A percentile compares a stretch with the other conserved stretches of the same genome.
Evolutionary conservation across 495 filamentous ascomycete genomes (phyloP).

Genomic region (Penicillium daleae): DNA sequence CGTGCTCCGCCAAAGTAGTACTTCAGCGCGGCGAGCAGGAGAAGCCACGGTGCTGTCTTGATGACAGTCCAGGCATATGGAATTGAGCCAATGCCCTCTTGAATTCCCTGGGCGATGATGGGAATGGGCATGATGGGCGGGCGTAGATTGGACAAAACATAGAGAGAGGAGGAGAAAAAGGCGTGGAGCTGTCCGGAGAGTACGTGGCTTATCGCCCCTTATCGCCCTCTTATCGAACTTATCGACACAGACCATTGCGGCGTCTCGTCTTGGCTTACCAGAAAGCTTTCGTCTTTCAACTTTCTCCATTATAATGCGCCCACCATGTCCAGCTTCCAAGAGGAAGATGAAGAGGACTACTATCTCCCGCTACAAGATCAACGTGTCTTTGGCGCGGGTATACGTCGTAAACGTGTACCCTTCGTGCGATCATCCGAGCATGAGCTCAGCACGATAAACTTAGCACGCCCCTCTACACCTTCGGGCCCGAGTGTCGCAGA

Average conservation of each 20-base stretch:
- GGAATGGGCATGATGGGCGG: constrained; percentile 73
- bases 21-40: constrained; percentile 70
- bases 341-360: constrained; percentile 59
- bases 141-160: constrained; percentile 14
- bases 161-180: constrained; percentile 14
- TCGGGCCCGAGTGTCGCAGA: constrained; percentile 58
- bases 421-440: constrained; percentile 73
- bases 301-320: neutral
- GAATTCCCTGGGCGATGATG: constrained; percentile 62
- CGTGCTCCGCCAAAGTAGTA: constrained; percentile 73
- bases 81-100: constrained; percentile 67
- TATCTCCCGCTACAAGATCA: constrained; percentile 71
- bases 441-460: constrained; percentile 47
- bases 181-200: constrained; percentile 20
- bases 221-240: constrained; percentile 22
- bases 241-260: constrained; percentile 15
- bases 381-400: constrained; percentile 77
- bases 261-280: constrained; percentile 2
- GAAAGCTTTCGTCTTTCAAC: neutral
- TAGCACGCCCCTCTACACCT: constrained; percentile 26
- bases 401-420: constrained; percentile 74
- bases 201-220: constrained; percentile 25
- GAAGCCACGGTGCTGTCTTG: constrained; percentile 60
- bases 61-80: constrained; percentile 65
- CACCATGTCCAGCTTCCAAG: constrained; percentile 10